Base-by-base conservation (phyloP, 2,329 filamentous ascomycete species). In the Fusarium sacchari region DNA sequence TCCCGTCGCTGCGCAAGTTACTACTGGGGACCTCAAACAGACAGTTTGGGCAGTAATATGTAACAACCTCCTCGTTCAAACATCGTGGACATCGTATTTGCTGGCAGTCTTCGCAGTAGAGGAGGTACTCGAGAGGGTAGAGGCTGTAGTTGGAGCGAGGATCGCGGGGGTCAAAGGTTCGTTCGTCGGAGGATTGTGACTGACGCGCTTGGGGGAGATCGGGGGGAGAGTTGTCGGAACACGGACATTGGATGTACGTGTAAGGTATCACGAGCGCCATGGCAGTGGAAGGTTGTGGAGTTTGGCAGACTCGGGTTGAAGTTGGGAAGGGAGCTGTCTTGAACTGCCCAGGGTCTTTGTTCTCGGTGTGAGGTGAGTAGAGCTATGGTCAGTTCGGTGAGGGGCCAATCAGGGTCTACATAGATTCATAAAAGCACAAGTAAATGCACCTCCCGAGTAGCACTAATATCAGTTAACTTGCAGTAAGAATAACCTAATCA, bases 71-170 rank as follows among this genome's bases (percentile, higher is more conserved):
- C 80, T 99, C 96, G 53, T 92, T 90, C 60, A 97, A 93, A 80
- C 96, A 99, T 84, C 95, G 88, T 11, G 94, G 94, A 81, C 96
- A 99, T 76, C 96, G 93, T 71, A 98, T 97, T 82, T 97, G 93
- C 81, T 97, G 94, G 82, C 96, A 99, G 81, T 98, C 96, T 80
- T 97, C 96, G 85, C 96, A 99, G 85, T 97, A 99, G 44, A 98
- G 88, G 32, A 99, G 89, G 80, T 98, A 92, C 79, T 98, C 96
- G 49, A 98, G 91, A 2, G 96, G 96, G 80, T 96, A 98, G 37
- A 99, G 87, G 74, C 94, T 95, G 86, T 94, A 98, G 81, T 95
- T 96, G 66, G 96, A 93, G 42, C 95, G 92, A 22, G 93, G 90
- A 69, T 92, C 91, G 77, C 93, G 91, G 5, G 96, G 95, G 80